phyloP scores from a whole-genome alignment of 2,329 filamentous ascomycete genomes.

The Cryphonectria japonica region DNA sequence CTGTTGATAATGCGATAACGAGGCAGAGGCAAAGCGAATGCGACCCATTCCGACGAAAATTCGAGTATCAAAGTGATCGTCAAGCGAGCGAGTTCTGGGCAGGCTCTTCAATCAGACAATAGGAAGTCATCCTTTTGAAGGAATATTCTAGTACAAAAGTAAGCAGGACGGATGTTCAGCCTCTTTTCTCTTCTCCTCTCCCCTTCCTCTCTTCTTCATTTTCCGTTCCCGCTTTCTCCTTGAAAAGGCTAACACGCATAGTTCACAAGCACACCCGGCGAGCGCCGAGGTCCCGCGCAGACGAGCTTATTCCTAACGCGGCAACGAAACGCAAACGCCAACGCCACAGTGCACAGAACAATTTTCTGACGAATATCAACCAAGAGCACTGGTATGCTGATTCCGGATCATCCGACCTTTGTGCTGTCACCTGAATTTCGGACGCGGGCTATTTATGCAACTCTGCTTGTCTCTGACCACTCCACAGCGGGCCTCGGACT shows the following conservation, averaged over 20 bases:
- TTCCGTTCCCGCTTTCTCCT: not conserved
- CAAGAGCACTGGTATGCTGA: not conserved
- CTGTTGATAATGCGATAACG: not conserved
- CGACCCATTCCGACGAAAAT: not conserved
- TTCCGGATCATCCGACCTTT: not conserved
- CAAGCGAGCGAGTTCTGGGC: not conserved
- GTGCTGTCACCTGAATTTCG: not conserved
- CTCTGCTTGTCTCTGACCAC: not conserved
- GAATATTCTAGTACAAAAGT: not conserved
- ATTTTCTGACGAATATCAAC: not conserved
- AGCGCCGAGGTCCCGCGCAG: not conserved
- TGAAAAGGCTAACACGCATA: not conserved
- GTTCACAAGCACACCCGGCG: not conserved
- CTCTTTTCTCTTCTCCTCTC: not conserved
- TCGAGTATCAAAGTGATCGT: not conserved
- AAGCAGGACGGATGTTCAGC: not conserved
- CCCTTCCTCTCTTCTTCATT: not conserved
- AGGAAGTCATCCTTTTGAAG: not conserved
- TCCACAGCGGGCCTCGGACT: not conserved
- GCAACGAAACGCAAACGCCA: not conserved
- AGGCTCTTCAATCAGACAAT: not conserved
- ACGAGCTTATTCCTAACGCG: not conserved
- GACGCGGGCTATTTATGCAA: not conserved
- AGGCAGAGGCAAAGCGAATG: not conserved
- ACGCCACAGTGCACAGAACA: not conserved